Evolutionary conservation across 192 early-diverging fungal genomes (phyloP).

Genomic region (Coemansia sp.): DNA sequence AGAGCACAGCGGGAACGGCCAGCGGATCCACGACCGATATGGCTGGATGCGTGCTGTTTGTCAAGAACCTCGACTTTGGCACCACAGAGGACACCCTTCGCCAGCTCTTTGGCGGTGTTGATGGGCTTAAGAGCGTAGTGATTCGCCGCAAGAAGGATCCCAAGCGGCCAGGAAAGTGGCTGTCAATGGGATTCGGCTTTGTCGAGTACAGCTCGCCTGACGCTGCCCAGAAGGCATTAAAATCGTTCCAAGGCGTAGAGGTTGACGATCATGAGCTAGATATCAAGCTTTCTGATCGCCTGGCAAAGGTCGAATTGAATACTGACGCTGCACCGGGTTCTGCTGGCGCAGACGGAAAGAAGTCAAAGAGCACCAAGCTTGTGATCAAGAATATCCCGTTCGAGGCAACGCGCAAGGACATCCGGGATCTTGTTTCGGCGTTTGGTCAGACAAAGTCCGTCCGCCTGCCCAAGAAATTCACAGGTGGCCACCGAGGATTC

Average conservation of each 20-base stretch:
- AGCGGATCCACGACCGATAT: constrained; percentile 55
- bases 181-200: constrained; percentile 98
- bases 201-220: constrained; percentile 85
- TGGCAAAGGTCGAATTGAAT: constrained; percentile 48
- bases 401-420: constrained; percentile 93
- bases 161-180: constrained; percentile 73
- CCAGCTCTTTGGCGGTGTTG: constrained; percentile 71
- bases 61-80: constrained; percentile 95
- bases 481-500: constrained; percentile 94
- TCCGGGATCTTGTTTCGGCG: constrained; percentile 85
- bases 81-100: constrained; percentile 81
- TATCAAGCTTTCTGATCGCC: constrained; percentile 86
- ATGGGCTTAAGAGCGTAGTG: constrained; percentile 79
- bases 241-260: constrained; percentile 81
- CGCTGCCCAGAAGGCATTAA: constrained; percentile 81
- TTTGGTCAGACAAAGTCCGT: constrained; percentile 96
- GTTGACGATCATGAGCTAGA: constrained; percentile 89
- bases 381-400: constrained; percentile 97
- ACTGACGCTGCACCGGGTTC: not conserved
- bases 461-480: constrained; percentile 92
- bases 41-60: constrained; percentile 81
- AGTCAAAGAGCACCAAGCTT: constrained; percentile 79
- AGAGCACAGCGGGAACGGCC: constrained; percentile 24
- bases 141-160: constrained; percentile 85
- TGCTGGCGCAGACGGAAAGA: constrained; percentile 55